These are phyloP conservation scores for Sorghum bicolor DNA, from an alignment of 176 grass and related monocot species.

Conservation along the genomic window Sorghum_bicolor_NCBIv3 NC_012870.2:11557001-11557500, in stretches of 20 bases:
- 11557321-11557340: constrained; percentile 4
- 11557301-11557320: background rate
- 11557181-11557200: constrained; percentile 36
- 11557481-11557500: constrained; percentile 25
- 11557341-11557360: background rate
- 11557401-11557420: constrained; percentile 13
- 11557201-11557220: constrained; percentile 2
- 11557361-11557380: constrained; percentile 13
- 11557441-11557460: constrained; percentile 15
- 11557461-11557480: constrained; percentile 19
- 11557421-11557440: constrained; percentile 6
- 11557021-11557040: constrained; percentile 18
- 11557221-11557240: constrained; percentile 6
- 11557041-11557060: background rate
- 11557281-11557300: background rate
- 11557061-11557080: constrained; percentile 37
- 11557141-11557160: constrained; percentile 21
- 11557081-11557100: constrained; percentile 2
- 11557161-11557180: constrained; percentile 17
- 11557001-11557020: constrained; percentile 11
- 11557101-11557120: background rate
- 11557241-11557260: background rate
- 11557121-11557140: constrained; percentile 1
- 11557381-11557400: constrained; percentile 1
- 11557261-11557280: constrained; percentile 22